phyloP scores from a whole-genome alignment of 768 basidiomycete species.

The Lentinula edodes region DNA sequence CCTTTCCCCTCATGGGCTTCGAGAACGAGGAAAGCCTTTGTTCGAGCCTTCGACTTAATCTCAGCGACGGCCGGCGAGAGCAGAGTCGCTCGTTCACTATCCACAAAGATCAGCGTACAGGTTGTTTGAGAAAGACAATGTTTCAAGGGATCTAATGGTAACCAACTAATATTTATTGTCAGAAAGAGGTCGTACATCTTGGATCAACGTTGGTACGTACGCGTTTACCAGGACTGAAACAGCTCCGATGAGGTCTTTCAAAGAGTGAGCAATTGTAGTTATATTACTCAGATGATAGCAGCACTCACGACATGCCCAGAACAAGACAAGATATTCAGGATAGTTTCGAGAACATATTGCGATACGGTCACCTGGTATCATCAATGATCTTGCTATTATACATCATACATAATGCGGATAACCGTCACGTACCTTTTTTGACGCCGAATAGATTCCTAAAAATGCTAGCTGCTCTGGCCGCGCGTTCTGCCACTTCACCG shows the following conservation, averaged over 20 bases:
- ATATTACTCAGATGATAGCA: background rate
- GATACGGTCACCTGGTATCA: constrained; percentile 44
- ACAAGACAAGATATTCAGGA: constrained; percentile 52
- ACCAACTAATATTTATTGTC: constrained; percentile 33
- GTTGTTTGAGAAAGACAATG: constrained; percentile 52
- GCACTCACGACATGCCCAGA: constrained; percentile 55
- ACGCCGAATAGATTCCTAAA: constrained; percentile 42
- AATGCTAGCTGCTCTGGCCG: constrained; percentile 35
- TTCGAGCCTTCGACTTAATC: constrained; percentile 16
- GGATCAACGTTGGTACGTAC: constrained; percentile 24
- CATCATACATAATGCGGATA: background rate
- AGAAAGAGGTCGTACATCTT: background rate
- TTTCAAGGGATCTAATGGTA: constrained; percentile 45
- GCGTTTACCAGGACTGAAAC: constrained; percentile 58
- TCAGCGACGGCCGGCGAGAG: constrained; percentile 28
- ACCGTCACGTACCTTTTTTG: constrained; percentile 35
- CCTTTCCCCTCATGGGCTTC: constrained; percentile 22
- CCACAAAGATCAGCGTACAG: constrained; percentile 50
- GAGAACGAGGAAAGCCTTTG: constrained; percentile 36
- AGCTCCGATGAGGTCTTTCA: constrained; percentile 53
- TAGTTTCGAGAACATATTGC: constrained; percentile 61
- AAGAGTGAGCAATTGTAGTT: constrained; percentile 8
- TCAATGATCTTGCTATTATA: background rate
- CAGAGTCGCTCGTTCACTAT: constrained; percentile 48
- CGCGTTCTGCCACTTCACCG: constrained; percentile 37